These are phyloP conservation scores for Leccinum obscurum DNA, from an alignment of 768 basidiomycete genomes.

Conservation along the genomic window DNA sequence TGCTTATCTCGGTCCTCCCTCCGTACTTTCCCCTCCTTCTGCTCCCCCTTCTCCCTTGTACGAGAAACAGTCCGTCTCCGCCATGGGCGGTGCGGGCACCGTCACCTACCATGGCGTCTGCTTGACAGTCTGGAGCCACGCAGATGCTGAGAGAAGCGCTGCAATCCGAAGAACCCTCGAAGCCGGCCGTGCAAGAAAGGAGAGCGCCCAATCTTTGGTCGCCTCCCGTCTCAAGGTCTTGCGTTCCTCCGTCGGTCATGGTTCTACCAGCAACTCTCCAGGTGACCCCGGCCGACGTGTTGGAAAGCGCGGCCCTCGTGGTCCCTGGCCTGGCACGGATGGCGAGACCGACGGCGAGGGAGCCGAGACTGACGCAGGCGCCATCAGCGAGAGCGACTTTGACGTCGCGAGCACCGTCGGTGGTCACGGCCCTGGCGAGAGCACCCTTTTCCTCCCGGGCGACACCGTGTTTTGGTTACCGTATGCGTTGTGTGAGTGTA, in stretches of 20 bases:
- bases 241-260: slow-evolving; percentile 50
- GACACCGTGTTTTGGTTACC: slow-evolving; percentile 96
- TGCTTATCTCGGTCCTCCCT: slow-evolving; percentile 78
- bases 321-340: slow-evolving; percentile 69
- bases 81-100: slow-evolving; percentile 39
- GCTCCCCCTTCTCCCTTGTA: slow-evolving; percentile 29
- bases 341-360: slow-evolving; percentile 79
- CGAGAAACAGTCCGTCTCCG: slow-evolving; percentile 30
- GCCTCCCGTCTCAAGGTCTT: slow-evolving; percentile 67
- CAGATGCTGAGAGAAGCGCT: slow-evolving; percentile 80
- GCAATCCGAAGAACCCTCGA: slow-evolving; percentile 85
- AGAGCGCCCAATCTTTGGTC: slow-evolving; percentile 73
- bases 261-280: slow-evolving; percentile 41
- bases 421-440: slow-evolving; percentile 83
- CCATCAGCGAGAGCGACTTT: slow-evolving; percentile 83
- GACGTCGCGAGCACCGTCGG: slow-evolving; percentile 74
- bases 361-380: slow-evolving; percentile 63
- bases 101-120: slow-evolving; percentile 89
- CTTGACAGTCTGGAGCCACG: slow-evolving; percentile 94
- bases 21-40: slow-evolving; percentile 48
- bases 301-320: slow-evolving; percentile 58
- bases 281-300: slow-evolving; percentile 60
- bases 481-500: slow-evolving; percentile 77
- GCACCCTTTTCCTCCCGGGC: slow-evolving; percentile 83
- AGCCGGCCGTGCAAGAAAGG: slow-evolving; percentile 73